A percentile compares a stretch with the other conserved stretches of the same genome.
phyloP scores from a whole-genome alignment of 2,329 filamentous ascomycete species.

The Zymoseptoria brevis region DNA sequence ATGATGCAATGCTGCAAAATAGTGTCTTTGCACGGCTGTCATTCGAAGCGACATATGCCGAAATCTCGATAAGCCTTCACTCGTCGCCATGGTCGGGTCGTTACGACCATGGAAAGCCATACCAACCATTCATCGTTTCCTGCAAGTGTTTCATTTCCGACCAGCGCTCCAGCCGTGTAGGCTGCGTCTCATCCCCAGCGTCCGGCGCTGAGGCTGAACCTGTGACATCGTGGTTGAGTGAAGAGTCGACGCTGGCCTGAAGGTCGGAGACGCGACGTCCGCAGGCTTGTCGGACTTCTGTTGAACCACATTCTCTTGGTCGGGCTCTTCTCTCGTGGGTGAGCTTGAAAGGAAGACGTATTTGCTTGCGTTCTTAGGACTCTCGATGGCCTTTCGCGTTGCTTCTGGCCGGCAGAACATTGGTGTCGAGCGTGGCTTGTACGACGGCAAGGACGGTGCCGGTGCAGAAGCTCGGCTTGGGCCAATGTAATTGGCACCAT shows the following conservation, averaged over 20 bases:
- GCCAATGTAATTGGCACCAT: slow-evolving; percentile 11
- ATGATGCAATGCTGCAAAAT: too few relatives aligned
- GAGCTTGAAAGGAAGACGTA: slow-evolving; percentile 45
- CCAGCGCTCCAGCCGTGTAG: slow-evolving; percentile 43
- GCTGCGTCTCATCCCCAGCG: slow-evolving; percentile 43
- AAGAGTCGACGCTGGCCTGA: slow-evolving; percentile 33
- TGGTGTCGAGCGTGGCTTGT: slow-evolving; percentile 28
- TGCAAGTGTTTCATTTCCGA: slow-evolving; percentile 1
- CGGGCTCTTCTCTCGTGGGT: slow-evolving; percentile 27
- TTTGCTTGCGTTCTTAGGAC: slow-evolving; percentile 25
- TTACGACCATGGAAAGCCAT: too few relatives aligned
- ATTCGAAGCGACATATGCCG: too few relatives aligned
- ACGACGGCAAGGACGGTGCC: slow-evolving; percentile 6
- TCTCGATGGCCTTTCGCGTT: slow-evolving; percentile 7
- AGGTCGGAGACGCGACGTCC: neutral
- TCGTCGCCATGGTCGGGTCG: too few relatives aligned
- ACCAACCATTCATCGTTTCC: neutral
- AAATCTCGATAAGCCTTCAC: too few relatives aligned
- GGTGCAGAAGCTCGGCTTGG: neutral
- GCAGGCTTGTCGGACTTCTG: neutral
- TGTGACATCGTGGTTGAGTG: slow-evolving; percentile 37
- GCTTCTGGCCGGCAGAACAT: slow-evolving; percentile 28
- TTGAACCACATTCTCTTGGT: slow-evolving; percentile 12
- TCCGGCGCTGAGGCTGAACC: slow-evolving; percentile 33
- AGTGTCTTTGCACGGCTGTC: too few relatives aligned